Base-by-base conservation (phyloP, 1,139 yeast species). In the Debaryomyces psychrophilus region DNA sequence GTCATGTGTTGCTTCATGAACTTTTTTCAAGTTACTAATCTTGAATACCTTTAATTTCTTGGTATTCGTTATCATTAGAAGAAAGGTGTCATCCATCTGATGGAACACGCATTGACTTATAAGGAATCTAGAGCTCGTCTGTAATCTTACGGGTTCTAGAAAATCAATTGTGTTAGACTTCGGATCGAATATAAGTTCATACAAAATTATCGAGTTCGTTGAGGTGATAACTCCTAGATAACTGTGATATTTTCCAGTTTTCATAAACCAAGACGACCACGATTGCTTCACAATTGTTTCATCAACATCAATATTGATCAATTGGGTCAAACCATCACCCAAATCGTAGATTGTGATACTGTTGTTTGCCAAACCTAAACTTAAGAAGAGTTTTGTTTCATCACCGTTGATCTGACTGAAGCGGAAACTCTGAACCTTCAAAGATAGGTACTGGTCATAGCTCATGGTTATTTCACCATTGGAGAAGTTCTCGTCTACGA, bases 381-480 rank as follows among this genome's bases (percentile, higher is more conserved):
- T 49, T 23, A 66, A 44, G 14, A 54, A 46, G 9, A 56, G 38
- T 5, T 48, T 46, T 7, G 48, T 26, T 9, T 53, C 51, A 5
- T 44, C 44, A 15, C 49, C 52, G 5, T 49, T 49, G 6, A 56
- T 46, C 7, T 44, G 50, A 7, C 57, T 56, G 38, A 73, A 67
- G 17, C 60, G 56, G 47, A 74, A 74, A 37, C 58, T 57, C 37
- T 61, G 63, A 9, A 73, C 55, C 34, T 61, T 63, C 18, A 73
- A 52, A n/a, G 59, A 52, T 29, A 47, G 45, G 44, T 46, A 62
- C 28, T 65, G 65, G 2, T 53, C 48, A 2, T 55, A 44, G 42
- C 52, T 56, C 11, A 64, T 56, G n/a, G 42, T 37, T 2, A 56
- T 44, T n/a, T 62, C 65, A 4, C 46, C 47, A 12, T 42, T 37